Percentiles rank a stretch among this genome's conserved stretches.
Evolutionary conservation across 495 filamentous ascomycete species (phyloP).

Genomic region (Viridothelium virens): DNA sequence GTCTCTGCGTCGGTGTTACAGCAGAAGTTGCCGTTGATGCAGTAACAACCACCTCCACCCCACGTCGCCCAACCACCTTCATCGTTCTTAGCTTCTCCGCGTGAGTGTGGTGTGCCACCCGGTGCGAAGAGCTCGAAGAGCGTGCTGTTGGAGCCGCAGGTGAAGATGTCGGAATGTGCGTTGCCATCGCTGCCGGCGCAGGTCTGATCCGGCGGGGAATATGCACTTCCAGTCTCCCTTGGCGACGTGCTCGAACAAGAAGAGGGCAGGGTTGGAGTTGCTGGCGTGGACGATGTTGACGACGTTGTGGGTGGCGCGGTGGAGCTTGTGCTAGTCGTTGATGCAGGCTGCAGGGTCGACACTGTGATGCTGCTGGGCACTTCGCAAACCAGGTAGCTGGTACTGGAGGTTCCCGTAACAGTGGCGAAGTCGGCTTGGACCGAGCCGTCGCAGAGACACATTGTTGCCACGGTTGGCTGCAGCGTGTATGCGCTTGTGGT

Average conservation of each 20-base stretch:
- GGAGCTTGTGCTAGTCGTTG: background rate
- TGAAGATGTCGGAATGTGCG: background rate
- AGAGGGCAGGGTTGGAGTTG: background rate
- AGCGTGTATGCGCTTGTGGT: background rate
- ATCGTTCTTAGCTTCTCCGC: background rate
- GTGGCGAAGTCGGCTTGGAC: background rate
- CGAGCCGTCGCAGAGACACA: background rate
- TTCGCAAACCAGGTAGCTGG: slow-evolving; percentile 6
- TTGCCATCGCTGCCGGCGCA: background rate
- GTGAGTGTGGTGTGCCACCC: background rate
- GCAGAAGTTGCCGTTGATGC: background rate
- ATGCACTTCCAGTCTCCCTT: background rate
- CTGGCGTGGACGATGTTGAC: background rate
- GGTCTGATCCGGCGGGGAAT: background rate
- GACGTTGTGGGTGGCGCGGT: background rate
- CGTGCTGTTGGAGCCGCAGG: background rate
- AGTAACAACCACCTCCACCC: background rate
- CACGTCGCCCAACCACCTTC: background rate
- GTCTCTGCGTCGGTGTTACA: background rate
- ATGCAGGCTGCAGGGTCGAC: background rate
- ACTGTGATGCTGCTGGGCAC: background rate
- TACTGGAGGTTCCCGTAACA: background rate
- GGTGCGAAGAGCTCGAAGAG: background rate
- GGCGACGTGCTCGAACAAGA: background rate
- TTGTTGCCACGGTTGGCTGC: slow-evolving; percentile 1